These are phyloP conservation scores for Kodamaea ohmeri DNA, from an alignment of 1,139 yeast species.

Conservation along the genomic window DNA sequence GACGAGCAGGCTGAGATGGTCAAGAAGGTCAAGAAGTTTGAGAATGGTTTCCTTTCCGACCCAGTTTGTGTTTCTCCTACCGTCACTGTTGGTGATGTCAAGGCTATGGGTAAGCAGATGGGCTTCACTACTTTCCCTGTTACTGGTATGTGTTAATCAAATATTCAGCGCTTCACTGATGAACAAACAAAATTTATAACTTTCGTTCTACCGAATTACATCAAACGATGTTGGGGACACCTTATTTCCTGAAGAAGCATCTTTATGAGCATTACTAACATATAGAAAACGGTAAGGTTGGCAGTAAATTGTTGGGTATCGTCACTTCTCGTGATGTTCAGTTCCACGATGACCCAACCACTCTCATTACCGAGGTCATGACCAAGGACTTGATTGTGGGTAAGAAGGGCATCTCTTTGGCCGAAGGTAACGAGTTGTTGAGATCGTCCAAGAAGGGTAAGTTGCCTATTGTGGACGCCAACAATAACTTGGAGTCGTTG, in stretches of 20 bases:
- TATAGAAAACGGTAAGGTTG: slow-evolving; percentile 78
- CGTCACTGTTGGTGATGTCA: slow-evolving; percentile 78
- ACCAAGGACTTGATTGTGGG: slow-evolving; percentile 87
- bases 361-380: slow-evolving; percentile 77
- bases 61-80: slow-evolving; percentile 83
- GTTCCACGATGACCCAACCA: slow-evolving; percentile 73
- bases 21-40: slow-evolving; percentile 90
- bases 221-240: slow-evolving; percentile 97
- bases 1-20: slow-evolving; percentile 99
- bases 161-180: slow-evolving; percentile 44
- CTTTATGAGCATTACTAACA: slow-evolving; percentile 8
- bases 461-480: slow-evolving; percentile 82
- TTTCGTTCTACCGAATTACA: slow-evolving; percentile 99
- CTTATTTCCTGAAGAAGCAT: slow-evolving; percentile 19
- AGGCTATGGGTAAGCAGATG: slow-evolving; percentile 60
- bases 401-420: slow-evolving; percentile 70
- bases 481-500: slow-evolving; percentile 79
- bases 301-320: slow-evolving; percentile 91
- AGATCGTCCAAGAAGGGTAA: slow-evolving; percentile 96
- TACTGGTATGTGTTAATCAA: slow-evolving; percentile 76
- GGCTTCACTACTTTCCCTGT: slow-evolving; percentile 99
- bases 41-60: slow-evolving; percentile 94
- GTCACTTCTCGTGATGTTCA: slow-evolving; percentile 96
- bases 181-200: slow-evolving; percentile 66
- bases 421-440: slow-evolving; percentile 86